Conservation (phyloP, 495 filamentous ascomycete genomes). For the Cercophora scortea region DNA sequence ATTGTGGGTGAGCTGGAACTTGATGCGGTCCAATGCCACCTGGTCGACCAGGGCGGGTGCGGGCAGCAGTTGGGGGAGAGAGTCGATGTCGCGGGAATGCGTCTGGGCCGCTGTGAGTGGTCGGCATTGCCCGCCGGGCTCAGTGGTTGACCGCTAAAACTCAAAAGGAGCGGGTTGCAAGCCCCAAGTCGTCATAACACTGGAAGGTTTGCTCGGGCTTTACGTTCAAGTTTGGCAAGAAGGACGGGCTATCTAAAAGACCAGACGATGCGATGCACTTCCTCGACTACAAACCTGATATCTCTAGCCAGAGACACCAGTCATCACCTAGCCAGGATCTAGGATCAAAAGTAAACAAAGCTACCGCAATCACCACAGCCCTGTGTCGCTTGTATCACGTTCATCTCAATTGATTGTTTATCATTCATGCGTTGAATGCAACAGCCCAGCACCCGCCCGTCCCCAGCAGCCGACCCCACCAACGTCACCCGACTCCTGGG, state of each 20-base stretch:
- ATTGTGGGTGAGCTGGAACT: background rate
- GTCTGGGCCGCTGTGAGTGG: background rate
- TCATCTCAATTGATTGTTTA: conserved; percentile 21
- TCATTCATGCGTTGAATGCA: conserved; percentile 16
- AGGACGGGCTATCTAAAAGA: background rate
- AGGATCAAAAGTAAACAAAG: conserved; percentile 10
- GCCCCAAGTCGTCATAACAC: background rate
- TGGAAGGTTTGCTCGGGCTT: conserved; percentile 3
- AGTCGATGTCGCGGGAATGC: background rate
- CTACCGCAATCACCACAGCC: background rate
- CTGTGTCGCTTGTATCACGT: background rate
- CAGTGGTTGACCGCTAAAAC: background rate
- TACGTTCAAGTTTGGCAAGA: background rate
- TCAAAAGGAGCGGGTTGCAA: background rate
- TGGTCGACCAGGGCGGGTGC: too few relatives aligned
- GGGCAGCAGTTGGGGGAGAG: too few relatives aligned
- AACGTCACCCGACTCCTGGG: conserved; percentile 4
- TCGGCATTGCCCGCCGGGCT: background rate
- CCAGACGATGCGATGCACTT: background rate
- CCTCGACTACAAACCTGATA: too few relatives aligned
- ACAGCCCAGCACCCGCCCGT: conserved; percentile 1
- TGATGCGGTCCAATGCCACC: background rate
- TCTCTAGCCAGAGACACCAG: too few relatives aligned
- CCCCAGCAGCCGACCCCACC: background rate
- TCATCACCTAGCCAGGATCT: background rate